Percentiles rank a stretch among this genome's conserved stretches.
Evolutionary conservation across 805 yeast species (phyloP).

Genomic region (Pichia paraexigua): DNA sequence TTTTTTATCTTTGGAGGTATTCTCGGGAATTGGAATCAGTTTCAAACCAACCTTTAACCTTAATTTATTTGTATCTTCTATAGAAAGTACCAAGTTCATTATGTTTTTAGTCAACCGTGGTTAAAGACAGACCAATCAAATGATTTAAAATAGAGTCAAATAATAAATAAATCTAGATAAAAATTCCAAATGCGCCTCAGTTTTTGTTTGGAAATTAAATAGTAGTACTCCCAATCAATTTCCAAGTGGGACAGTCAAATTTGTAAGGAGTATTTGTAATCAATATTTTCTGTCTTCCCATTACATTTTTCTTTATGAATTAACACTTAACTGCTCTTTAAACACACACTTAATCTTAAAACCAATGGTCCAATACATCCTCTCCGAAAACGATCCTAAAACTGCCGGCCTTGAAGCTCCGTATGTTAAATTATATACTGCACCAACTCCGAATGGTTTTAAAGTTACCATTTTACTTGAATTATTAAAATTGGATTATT

Average conservation of each 20-base stretch:
- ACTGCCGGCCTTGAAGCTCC: constrained; percentile 30
- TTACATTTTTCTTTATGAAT: not conserved
- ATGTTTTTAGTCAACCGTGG: too few species aligned
- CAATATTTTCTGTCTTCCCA: not conserved
- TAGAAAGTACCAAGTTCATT: constrained; percentile 21
- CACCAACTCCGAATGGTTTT: constrained; percentile 39
- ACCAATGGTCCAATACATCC: constrained; percentile 25
- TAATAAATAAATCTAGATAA: not conserved
- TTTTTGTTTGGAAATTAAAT: too few species aligned
- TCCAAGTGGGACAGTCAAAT: too few species aligned
- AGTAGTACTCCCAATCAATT: too few species aligned
- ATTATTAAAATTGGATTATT: constrained; percentile 35
- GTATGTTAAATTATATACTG: constrained; percentile 35
- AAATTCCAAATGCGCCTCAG: too few species aligned
- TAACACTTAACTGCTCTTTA: not conserved
- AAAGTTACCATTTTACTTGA: constrained; percentile 36
- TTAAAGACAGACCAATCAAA: too few species aligned
- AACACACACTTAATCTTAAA: not conserved
- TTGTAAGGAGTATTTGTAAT: too few species aligned
- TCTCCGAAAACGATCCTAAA: constrained; percentile 30
- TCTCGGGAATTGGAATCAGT: constrained; percentile 31
- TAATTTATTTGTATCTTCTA: constrained; percentile 42
- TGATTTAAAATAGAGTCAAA: not conserved
- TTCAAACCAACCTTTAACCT: constrained; percentile 36
- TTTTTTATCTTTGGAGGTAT: not conserved